phyloP scores from a whole-genome alignment of 2,329 filamentous ascomycete genomes.

The Xylaria multiplex region DNA sequence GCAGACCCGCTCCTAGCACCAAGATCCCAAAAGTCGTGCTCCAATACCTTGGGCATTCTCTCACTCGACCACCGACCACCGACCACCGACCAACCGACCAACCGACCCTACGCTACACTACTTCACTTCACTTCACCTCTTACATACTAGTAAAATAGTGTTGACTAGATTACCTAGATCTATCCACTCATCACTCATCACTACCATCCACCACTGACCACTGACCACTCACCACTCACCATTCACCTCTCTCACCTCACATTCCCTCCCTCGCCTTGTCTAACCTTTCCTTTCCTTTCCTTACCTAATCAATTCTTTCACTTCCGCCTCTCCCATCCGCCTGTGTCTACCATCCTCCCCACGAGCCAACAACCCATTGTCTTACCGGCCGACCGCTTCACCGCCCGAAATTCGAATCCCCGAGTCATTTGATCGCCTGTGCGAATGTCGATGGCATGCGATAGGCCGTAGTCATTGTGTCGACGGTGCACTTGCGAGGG shows the following conservation, averaged over 20 bases:
- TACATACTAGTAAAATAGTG: background rate
- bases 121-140: background rate
- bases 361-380: slow-evolving; percentile 18
- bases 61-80: slow-evolving; percentile 1
- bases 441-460: slow-evolving; percentile 64
- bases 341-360: slow-evolving; percentile 16
- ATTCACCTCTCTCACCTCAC: slow-evolving; percentile 4
- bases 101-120: background rate
- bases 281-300: slow-evolving; percentile 3
- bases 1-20: slow-evolving; percentile 27
- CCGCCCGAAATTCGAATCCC: slow-evolving; percentile 18
- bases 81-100: too few species aligned
- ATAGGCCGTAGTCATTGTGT: slow-evolving; percentile 63
- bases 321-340: background rate
- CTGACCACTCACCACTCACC: background rate
- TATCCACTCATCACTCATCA: slow-evolving; percentile 1
- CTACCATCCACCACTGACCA: background rate
- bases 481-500: slow-evolving; percentile 68
- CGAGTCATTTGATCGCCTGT: slow-evolving; percentile 25
- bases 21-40: slow-evolving; percentile 20
- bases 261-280: slow-evolving; percentile 1
- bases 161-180: too few species aligned
- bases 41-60: slow-evolving; percentile 19
- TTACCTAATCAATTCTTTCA: background rate
- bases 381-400: slow-evolving; percentile 10